Evolutionary conservation across 1,284 basidiomycete genomes (phyloP), one percentile per base, ranked within the genome.

Genomic region (Cutaneotrichosporon dermatis): DNA sequence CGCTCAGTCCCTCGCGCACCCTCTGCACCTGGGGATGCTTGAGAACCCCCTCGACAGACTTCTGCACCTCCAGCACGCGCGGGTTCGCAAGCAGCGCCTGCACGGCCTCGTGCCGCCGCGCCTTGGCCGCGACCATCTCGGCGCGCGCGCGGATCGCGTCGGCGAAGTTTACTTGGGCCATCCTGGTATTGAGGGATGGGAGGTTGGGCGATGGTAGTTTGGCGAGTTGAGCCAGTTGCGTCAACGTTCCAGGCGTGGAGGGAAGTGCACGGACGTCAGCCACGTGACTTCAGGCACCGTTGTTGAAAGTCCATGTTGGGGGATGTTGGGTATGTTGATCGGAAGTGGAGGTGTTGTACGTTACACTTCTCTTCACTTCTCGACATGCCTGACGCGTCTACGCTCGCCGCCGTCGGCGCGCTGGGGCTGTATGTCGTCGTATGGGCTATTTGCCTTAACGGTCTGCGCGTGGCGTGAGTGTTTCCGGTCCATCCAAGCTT

Each of bases 401-500:
- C 35, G 35, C 49, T 36, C 35, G 45, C 13, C n/a, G 62, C 62
- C 11, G n/a, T 63, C 48, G 55, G 50, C 16, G 41, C 57, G 45
- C 39, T 55, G 40, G 58, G 57, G 40, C 58, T 92, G 85, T 97
- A 92, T 73, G 60, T 76, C 4, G 72, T 82, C 37, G 73, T 96
- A 50, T 94, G 89, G 88, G 76, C 80, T 6, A 74, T 97, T 35
- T 85, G 88, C 42, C 73, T 92, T 0, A 70, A 94, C 10, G 94
- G 93, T 6, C 89, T 89, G 68, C 72, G 81, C 50, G 82, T 84
- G 53, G 92, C 90, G 90, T 94, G 74, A 76, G 90, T 0, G 12
- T 12, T 25, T 25, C 25, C 25, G 25, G 25, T 25, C 25, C 25
- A 25, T 25, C 25, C 25, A 25, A 25, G 25, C 25, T 25, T 25